Base-by-base conservation (phyloP, 2,329 filamentous ascomycete genomes). In the Calonectria naviculata region DNA sequence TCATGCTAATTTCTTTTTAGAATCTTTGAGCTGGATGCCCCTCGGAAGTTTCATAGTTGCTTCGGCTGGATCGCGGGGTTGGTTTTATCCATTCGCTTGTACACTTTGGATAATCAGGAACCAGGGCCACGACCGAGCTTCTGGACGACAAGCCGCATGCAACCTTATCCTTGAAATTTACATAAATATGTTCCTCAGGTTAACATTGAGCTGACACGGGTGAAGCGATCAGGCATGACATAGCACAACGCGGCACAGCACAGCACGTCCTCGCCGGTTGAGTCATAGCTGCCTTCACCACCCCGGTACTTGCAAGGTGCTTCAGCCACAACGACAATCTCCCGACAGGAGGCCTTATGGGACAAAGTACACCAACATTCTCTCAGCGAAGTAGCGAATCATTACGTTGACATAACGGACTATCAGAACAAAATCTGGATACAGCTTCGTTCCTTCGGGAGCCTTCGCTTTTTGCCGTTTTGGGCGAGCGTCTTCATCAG, bases 381-480 rank as follows among this genome's bases (percentile, higher is more conserved):
- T 26, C 4, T 21, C 47, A 65, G 62, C 62, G 62, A 65, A 65
- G 62, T 65, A 54, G 62, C 62, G 15, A 12, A 52, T 42, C n/a
- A 38, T 28, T 15, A 49, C 29, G 21, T 9, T 38, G 2, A 2
- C n/a, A n/a, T n/a, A n/a, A n/a, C 31, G n/a, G 13, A 9, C 13
- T n/a, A 34, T 3, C 29, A 21, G 8, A 24, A 21, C 29, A 58
- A 7, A 8, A 24, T 58, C 21, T 38, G 31, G n/a, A n/a, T n/a
- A n/a, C n/a, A n/a, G n/a, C n/a, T n/a, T n/a, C 52, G 19, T 38
- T 31, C 52, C 1, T 19, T 4, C 1, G 24, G 15, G 21, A n/a
- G 38, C 38, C 38, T 62, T 62, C 58, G 58, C 58, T 62, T 44
- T 44, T 62, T 54, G 49, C 49, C 38, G 15, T 44, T 44, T 42